Conservation (phyloP, 164 flowering plant species). For the Magnolia changhungtana region DNA sequence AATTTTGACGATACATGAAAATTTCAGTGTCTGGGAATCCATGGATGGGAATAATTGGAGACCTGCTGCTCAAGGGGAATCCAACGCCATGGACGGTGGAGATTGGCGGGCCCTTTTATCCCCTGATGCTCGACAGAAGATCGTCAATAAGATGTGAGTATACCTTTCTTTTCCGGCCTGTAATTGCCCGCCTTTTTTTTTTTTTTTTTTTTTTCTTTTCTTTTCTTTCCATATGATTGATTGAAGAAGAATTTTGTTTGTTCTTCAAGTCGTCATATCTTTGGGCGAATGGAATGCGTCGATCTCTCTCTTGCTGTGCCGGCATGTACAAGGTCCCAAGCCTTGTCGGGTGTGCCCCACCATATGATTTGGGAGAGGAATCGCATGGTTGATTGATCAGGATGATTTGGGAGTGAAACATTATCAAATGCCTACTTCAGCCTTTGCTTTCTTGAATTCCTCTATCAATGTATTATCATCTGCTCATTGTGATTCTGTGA, state of each 20-base stretch:
- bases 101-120: slow-evolving; percentile 15
- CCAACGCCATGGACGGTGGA: slow-evolving; percentile 3
- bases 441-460: background rate
- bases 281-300: background rate
- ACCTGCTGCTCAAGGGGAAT: slow-evolving; percentile 16
- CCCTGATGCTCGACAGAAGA: slow-evolving; percentile 18
- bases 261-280: no score
- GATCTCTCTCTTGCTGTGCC: background rate
- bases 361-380: no score
- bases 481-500: background rate
- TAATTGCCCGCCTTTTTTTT: background rate
- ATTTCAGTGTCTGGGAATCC: no score
- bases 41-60: slow-evolving; percentile 14
- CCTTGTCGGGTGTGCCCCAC: background rate
- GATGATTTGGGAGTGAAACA: background rate
- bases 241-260: no score
- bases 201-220: background rate
- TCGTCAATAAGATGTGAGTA: slow-evolving; percentile 25
- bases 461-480: no score
- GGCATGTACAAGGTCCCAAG: background rate
- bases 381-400: background rate
- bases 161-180: background rate
- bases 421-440: no score
- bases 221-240: background rate
- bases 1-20: no score